phyloP scores from a whole-genome alignment of 139 green algal genomes.

The Coelastrella sp. region DNA sequence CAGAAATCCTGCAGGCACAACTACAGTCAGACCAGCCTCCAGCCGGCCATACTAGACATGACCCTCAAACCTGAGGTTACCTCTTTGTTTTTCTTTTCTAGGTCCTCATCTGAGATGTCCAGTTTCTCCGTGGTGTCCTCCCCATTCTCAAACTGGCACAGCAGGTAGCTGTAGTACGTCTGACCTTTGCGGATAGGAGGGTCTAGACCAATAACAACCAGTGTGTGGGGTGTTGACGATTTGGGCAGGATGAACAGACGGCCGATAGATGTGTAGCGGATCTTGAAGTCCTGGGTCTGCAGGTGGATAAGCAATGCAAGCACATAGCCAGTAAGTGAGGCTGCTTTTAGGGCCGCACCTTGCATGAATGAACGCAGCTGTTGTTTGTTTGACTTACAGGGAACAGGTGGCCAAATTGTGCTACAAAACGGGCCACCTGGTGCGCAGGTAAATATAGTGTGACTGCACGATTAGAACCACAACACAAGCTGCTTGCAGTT shows the following conservation, averaged over 20 bases:
- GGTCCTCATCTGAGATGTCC: constrained; percentile 81
- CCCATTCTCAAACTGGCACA: constrained; percentile 91
- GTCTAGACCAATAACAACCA: constrained; percentile 93
- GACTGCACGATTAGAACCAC: too few species aligned
- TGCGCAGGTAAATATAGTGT: too few species aligned
- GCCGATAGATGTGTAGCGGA: constrained; percentile 91
- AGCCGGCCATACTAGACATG: too few species aligned
- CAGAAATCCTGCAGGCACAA: not conserved
- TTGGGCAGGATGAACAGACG: constrained; percentile 95
- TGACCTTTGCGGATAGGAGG: constrained; percentile 97
- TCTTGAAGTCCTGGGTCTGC: constrained; percentile 95
- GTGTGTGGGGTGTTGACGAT: constrained; percentile 86
- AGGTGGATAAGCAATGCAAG: not conserved
- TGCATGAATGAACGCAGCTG: not conserved
- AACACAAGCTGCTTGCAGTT: too few species aligned
- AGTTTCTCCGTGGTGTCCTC: constrained; percentile 87
- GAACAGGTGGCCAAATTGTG: too few species aligned
- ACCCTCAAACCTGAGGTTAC: constrained; percentile 22
- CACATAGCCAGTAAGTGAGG: too few species aligned
- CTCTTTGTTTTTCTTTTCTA: constrained; percentile 90
- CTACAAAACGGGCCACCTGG: too few species aligned
- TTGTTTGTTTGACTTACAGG: not conserved
- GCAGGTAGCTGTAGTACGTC: constrained; percentile 96
- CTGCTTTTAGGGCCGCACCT: too few species aligned
- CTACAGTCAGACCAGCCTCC: not conserved